These are phyloP conservation scores for Melanopsichium pennsylvanicum DNA, from an alignment of 1,284 basidiomycete species.

Conservation along the genomic window DNA sequence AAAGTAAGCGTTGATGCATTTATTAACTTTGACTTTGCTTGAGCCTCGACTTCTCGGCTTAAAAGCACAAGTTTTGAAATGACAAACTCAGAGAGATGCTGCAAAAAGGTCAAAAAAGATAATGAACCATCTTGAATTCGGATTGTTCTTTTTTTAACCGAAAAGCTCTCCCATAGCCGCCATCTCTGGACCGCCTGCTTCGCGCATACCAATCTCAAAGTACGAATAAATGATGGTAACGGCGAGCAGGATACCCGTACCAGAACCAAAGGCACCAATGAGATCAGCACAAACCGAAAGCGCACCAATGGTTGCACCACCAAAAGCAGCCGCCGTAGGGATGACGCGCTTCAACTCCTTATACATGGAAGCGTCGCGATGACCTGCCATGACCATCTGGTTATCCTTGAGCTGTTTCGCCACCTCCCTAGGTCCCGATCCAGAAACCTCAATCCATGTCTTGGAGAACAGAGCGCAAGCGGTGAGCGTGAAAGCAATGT, in stretches of 20 bases:
- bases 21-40: too few species aligned
- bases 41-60: too few species aligned
- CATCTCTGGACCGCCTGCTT: constrained; percentile 68
- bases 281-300: constrained; percentile 95
- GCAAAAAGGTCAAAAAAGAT: background rate
- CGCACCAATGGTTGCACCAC: constrained; percentile 91
- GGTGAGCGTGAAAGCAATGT: constrained; percentile 89
- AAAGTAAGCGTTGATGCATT: too few species aligned
- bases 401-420: constrained; percentile 99
- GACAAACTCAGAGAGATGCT: constrained; percentile 1
- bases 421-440: constrained; percentile 91
- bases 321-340: constrained; percentile 95
- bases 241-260: constrained; percentile 96
- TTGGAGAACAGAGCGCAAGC: constrained; percentile 98
- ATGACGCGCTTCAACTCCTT: constrained; percentile 98
- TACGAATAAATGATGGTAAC: constrained; percentile 90
- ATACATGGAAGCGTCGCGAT: constrained; percentile 96
- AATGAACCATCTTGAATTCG: too few species aligned
- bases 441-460: constrained; percentile 99
- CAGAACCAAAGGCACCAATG: constrained; percentile 93
- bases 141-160: constrained; percentile 34
- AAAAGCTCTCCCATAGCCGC: constrained; percentile 68
- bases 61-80: too few species aligned
- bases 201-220: constrained; percentile 70
- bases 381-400: constrained; percentile 97